Evolutionary conservation across 179 eudicot genomes (phyloP), one percentile per base, ranked within the genome.

Genomic region (Spergularia azorica): DNA sequence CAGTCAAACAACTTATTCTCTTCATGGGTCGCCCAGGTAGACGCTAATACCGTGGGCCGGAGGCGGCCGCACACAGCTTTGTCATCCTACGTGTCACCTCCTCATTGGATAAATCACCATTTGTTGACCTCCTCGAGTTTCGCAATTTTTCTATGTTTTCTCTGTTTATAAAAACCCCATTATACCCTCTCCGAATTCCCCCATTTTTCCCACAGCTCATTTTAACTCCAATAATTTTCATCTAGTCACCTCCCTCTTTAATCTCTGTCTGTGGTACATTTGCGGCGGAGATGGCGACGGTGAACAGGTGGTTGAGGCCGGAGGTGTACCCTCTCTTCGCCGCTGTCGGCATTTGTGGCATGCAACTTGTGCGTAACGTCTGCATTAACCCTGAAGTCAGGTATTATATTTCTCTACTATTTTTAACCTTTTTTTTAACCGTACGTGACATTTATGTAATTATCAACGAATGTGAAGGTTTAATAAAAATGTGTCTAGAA

Each of bases 311-410:
- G 88, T 50, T 85, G 71, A 82, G 82, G 76, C 88, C 88, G 3
- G 88, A 84, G 79, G 84, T 79, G 3, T 87, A 83, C 64, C 90
- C 90, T 62, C 77, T 87, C 13, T 79, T 87, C 38, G 86, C 86
- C 0, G 79, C 86, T 15, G 88, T 87, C 9, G 86, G 90, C 7
- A 81, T 85, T 4, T 85, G 90, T 48, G 83, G 76, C 2, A 36
- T 85, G 56, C 88, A 83, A 48, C 83, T 85, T 14, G 68, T 83
- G 5, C 84, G 88, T n/a, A 87, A 87, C 71, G 77, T 87, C 62
- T 77, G 80, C 56, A 84, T 76, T 62, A 87, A 85, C 71, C 90
- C 90, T 68, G 90, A 87, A 79, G 90, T 87, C 83, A 87, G 90
- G 90, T 5, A 16, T 65, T 73, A 67, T 63, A 4, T 55, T n/a